These are phyloP conservation scores for Peronospora destructor DNA, from an alignment of 352 stramenopile genomes.

Conservation along the genomic window DNA sequence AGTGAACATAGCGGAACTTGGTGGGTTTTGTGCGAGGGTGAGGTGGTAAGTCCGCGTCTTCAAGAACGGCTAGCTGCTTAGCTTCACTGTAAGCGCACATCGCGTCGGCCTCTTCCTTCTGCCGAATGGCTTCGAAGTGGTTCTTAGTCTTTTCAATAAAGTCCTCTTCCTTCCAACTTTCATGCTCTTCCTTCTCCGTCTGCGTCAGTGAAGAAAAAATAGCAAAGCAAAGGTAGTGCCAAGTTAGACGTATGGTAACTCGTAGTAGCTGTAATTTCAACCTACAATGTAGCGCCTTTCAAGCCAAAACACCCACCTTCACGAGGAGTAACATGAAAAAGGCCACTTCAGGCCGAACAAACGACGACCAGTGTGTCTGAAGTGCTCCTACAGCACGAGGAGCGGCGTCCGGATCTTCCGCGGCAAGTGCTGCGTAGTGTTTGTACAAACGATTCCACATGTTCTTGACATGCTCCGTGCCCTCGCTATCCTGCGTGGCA, in stretches of 20 bases:
- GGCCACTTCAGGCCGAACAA: constrained; percentile 22
- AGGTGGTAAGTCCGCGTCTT: constrained; percentile 5
- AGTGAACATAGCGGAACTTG: constrained; percentile 26
- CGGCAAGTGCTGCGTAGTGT: constrained; percentile 16
- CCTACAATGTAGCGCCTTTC: no score
- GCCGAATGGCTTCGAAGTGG: constrained; percentile 16
- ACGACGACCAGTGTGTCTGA: constrained; percentile 32
- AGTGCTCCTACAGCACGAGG: constrained; percentile 21
- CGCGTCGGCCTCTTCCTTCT: constrained; percentile 16
- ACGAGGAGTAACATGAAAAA: constrained; percentile 25
- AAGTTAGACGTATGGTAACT: no score
- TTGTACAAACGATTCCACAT: constrained; percentile 26
- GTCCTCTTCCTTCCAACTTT: constrained; percentile 13
- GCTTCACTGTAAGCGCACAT: constrained; percentile 17
- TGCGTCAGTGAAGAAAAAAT: neutral
- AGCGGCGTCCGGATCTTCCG: constrained; percentile 13
- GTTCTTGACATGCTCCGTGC: constrained; percentile 27
- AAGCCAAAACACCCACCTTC: no score
- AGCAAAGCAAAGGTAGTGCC: no score
- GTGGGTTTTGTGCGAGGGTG: constrained; percentile 18
- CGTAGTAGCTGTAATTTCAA: no score
- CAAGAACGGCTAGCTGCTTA: constrained; percentile 17
- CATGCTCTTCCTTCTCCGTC: constrained; percentile 25
- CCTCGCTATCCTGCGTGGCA: constrained; percentile 21
- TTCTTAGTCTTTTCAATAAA: constrained; percentile 14